These are phyloP conservation scores for Wickerhamomyces queroliae DNA, from an alignment of 805 yeast species.

Conservation along the genomic window DNA sequence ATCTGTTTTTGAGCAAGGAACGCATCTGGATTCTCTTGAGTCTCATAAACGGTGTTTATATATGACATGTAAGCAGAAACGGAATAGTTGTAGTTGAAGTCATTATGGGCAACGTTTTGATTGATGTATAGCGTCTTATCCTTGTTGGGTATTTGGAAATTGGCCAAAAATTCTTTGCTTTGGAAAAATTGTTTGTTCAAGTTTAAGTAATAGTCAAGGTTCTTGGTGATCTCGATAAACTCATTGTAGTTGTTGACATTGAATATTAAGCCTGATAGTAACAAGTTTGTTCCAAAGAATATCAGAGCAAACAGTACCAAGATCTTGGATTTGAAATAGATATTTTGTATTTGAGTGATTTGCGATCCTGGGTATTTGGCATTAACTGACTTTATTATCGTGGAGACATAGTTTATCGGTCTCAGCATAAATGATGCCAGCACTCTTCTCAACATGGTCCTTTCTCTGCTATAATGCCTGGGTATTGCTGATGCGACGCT, in stretches of 20 bases:
- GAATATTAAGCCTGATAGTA: constrained; percentile 14
- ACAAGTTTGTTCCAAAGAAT: constrained; percentile 14
- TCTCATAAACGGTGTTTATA: constrained; percentile 6
- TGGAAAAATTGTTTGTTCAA: constrained; percentile 17
- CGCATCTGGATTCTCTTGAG: constrained; percentile 12
- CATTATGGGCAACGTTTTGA: constrained; percentile 3
- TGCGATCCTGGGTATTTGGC: too few relatives aligned
- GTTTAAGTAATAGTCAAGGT: constrained; percentile 13
- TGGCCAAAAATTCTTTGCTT: constrained; percentile 11
- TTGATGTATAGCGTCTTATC: neutral
- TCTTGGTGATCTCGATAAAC: constrained; percentile 13
- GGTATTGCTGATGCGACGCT: too few relatives aligned
- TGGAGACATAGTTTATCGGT: too few relatives aligned
- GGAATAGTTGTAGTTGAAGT: constrained; percentile 14
- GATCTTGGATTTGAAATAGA: constrained; percentile 18
- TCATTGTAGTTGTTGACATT: constrained; percentile 15
- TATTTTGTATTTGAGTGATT: constrained; percentile 6
- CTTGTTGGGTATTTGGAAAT: constrained; percentile 8
- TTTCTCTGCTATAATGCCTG: too few relatives aligned
- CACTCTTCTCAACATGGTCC: too few relatives aligned
- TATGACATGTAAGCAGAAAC: constrained; percentile 12
- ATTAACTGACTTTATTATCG: too few relatives aligned
- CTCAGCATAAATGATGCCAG: too few relatives aligned
- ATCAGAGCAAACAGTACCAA: constrained; percentile 16
- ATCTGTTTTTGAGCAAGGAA: constrained; percentile 8